Base-by-base conservation (phyloP, 306 rosid species). In the Carpinus fangiana region DNA sequence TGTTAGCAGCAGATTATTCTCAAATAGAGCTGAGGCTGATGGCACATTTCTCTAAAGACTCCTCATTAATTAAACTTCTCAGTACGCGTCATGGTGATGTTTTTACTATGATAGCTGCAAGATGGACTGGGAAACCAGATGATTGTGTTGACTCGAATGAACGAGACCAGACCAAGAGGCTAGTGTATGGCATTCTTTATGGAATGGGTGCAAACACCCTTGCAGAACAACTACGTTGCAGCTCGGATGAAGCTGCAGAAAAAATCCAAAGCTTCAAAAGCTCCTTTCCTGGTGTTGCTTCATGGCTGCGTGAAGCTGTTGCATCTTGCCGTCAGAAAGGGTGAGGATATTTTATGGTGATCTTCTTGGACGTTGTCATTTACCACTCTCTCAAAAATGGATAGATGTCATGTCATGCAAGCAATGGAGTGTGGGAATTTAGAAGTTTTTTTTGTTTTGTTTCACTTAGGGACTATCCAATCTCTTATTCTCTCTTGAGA, bases 181-280 rank as follows among this genome's bases (percentile, higher is more conserved):
- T 95, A 92, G 93, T 95, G 14, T 95, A 95, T 66, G 98, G 98
- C 64, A 92, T 95, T 84, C 98, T 95, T 73, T 95, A 95, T 82
- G 98, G 97, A 80, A 95, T 95, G 98, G 98, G 98, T 80, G 86
- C 89, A 43, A 92, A 88, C 75, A 79, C 92, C 86, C 98, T 95
- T 74, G 93, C 98, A 31, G 94, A 90, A 75, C 97, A 92, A 77
- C 83, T 95, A 79, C 91, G 84, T 47, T 95, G 98, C 83, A 76
- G 90, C 75, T 75, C 83, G 13, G 97, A 81, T 60, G 97, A 92
- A 81, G 98, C 98, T 82, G 85, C 86, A 36, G 92, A 89, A 81
- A 95, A 89, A 89, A 92, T 95, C 77, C 83, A 66, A 74, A 88
- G 88, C 85, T 95, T 92, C 81, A 95, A 85, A 87, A 86, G 85